These are phyloP conservation scores for Anaeramoeba flamelloides DNA, from an alignment of 78 protist genomes.

Conservation along the genomic window DNA sequence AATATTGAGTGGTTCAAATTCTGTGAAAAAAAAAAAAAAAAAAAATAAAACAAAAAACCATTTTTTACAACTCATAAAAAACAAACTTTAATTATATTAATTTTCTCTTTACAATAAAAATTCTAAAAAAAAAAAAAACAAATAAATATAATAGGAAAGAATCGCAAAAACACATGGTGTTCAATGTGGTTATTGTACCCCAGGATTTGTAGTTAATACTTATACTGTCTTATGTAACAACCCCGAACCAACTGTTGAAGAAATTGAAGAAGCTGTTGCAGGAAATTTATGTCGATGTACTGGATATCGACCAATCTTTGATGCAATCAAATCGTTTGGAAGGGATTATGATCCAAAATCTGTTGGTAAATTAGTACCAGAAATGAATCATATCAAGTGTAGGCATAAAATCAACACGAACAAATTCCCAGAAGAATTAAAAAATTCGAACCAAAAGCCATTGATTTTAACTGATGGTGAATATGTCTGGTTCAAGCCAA, in stretches of 20 bases:
- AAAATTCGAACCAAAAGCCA: not conserved
- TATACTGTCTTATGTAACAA: not conserved
- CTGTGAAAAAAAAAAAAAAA: too few relatives aligned
- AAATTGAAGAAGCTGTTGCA: constrained; percentile 1
- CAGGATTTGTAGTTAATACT: not conserved
- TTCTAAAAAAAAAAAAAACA: not conserved
- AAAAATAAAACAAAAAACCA: too few relatives aligned
- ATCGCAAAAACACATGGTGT: not conserved
- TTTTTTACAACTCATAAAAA: too few relatives aligned
- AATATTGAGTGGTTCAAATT: too few relatives aligned
- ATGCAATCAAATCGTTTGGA: not conserved
- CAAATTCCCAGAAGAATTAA: not conserved
- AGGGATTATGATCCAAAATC: not conserved
- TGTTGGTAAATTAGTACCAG: not conserved
- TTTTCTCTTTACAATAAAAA: too few relatives aligned
- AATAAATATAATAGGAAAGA: not conserved
- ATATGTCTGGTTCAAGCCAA: not conserved
- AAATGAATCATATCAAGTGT: not conserved
- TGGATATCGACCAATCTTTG: not conserved
- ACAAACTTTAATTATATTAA: too few relatives aligned
- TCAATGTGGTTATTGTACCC: not conserved
- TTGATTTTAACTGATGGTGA: not conserved
- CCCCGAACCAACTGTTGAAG: not conserved
- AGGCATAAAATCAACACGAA: not conserved
- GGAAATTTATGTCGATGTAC: not conserved